Evolutionary conservation across 371 early-diverging fungal genomes (phyloP), one percentile per base, ranked within the genome.

Genomic region (Syncephalis plumigaleata): DNA sequence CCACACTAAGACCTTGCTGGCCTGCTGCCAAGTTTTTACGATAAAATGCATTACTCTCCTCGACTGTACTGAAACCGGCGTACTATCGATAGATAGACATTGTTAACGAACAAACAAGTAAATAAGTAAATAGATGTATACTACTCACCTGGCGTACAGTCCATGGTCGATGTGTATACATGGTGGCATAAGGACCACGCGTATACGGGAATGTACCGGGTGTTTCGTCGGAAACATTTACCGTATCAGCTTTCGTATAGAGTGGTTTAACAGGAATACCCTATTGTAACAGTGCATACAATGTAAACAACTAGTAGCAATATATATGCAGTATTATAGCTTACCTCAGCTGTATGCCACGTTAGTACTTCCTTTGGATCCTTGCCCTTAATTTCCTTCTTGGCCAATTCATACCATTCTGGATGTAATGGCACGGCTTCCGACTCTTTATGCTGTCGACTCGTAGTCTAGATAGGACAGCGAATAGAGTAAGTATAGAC

Each of bases 141-240:
- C n/a, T n/a, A n/a, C n/a, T n/a, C n/a, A n/a, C n/a, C n/a, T n/a
- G 83, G 4, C 86, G 70, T 55, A 85, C 67, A 3, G 87, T 85
- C 85, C 87, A 87, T 3, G 88, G 87, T 16, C 86, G 61, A 48
- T 71, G 56, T 0, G 88, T 87, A 68, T 87, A 87, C 88, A 87
- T 87, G 46, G 86, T 79, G 0, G 88, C 87, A 47, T 86, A 84
- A 0, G 87, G 87, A 3, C 86, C 87, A 48, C 88, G 67, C 7
- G 88, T 87, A 59, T 68, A 87, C 9, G 88, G 88, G 53, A 73
- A 87, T 17, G 69, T 70, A 36, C 88, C 88, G 0, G 87, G 87
- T 21, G 84, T 58, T 55, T 87, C 87, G 18, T 70, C 68, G 1
- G 56, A 55, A 38, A 70, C 46, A 16, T 58, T 64, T 36, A 63